Evolutionary conservation across 345 rosid genomes (phyloP), one percentile per base, ranked within the genome.

Genomic region (Firmiana major): DNA sequence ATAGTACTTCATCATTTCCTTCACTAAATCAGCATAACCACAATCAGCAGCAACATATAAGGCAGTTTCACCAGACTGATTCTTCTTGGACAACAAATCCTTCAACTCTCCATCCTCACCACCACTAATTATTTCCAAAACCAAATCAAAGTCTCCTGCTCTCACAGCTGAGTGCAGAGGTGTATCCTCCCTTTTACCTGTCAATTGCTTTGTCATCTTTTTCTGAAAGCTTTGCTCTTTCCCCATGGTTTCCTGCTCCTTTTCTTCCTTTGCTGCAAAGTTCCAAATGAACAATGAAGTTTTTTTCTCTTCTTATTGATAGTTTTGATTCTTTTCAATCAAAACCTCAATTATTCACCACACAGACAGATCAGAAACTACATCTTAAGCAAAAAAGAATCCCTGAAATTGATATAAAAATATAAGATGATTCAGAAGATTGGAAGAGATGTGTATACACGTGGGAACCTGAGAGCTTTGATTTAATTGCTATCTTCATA

Each of bases 1-100:
- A 53, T 81, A 88, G 78, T 81, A 79, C 81, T 83, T 88, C 64
- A 92, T 87, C 81, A 95, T 78, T 83, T 83, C 87, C 85, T 79
- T 87, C 76, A 92, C 97, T 77, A 93, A 70, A 53, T 89, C 91
- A 67, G 75, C 89, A 79, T 80, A 65, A 62, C 96, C 97, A 63
- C 60, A 79, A 84, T 95, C 97, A 2, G 99, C 87, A 8, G 96
- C 98, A n/a, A 91, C 91, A 76, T 91, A 95, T 1, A 95, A 83
- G 15, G 90, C 88, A 4, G 98, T 93, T 78, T 95, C 98, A 1
- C 99, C 99, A 0, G 94, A 87, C 24, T 88, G 93, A 82, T 95
- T 95, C 81, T 85, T 91, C 81, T 85, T 92, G n/a, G 85, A 53
- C 46, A 95, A 43, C 73, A 89, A 15, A 68, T 83, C 85, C 71